Evolutionary conservation across 1,284 basidiomycete genomes (phyloP).

Genomic region (Ganoderma resinaceum): DNA sequence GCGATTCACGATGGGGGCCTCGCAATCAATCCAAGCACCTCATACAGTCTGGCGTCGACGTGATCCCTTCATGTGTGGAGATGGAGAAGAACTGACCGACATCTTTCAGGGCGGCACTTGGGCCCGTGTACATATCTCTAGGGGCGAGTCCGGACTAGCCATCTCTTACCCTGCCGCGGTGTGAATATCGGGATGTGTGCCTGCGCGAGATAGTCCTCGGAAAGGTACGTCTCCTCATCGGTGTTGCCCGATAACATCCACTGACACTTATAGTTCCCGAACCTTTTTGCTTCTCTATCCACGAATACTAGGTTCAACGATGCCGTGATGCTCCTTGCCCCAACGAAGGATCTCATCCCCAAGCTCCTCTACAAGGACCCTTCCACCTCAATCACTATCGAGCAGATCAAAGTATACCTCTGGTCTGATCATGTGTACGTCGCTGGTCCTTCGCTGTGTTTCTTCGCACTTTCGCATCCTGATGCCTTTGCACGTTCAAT

Average conservation of each 20-base stretch:
- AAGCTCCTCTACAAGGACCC: slow-evolving; percentile 33
- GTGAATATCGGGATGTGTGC: slow-evolving; percentile 61
- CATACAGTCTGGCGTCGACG: not conserved
- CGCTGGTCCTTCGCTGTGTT: not conserved
- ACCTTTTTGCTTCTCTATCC: too few relatives aligned
- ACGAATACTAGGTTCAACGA: not conserved
- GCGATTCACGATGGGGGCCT: not conserved
- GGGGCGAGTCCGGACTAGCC: slow-evolving; percentile 51
- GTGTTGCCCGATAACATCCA: too few relatives aligned
- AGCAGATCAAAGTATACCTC: slow-evolving; percentile 26
- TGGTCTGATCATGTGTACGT: slow-evolving; percentile 29
- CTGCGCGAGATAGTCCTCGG: slow-evolving; percentile 34
- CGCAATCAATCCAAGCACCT: not conserved
- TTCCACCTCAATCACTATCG: slow-evolving; percentile 20
- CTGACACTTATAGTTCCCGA: too few relatives aligned
- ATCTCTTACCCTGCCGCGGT: slow-evolving; percentile 50
- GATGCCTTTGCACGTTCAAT: not conserved
- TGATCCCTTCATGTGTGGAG: not conserved
- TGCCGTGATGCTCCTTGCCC: not conserved
- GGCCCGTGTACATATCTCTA: slow-evolving; percentile 69
- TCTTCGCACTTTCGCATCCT: not conserved
- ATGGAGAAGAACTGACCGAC: slow-evolving; percentile 1
- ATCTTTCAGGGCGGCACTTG: slow-evolving; percentile 31
- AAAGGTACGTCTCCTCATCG: not conserved
- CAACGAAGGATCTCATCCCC: not conserved